Conservation (phyloP, 2,329 filamentous ascomycete species). For the Gyromitra esculenta region DNA sequence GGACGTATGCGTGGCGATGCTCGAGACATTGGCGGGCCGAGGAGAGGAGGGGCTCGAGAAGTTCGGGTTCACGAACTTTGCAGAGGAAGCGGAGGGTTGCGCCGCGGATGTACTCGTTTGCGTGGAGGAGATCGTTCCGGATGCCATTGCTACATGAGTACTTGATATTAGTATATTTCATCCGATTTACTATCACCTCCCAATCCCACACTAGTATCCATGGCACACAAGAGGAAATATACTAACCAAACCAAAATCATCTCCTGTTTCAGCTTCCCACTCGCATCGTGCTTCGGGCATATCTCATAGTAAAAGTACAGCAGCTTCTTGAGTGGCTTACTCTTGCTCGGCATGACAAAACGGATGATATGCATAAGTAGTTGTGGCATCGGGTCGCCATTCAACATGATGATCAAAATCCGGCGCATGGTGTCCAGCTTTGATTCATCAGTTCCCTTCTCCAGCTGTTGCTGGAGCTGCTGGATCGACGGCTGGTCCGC, state of each 20-base stretch:
- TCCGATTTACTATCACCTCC: not conserved
- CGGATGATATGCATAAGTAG: constrained; percentile 99
- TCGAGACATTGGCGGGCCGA: constrained; percentile 92
- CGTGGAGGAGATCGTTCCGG: constrained; percentile 93
- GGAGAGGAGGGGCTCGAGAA: constrained; percentile 93
- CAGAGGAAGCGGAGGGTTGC: constrained; percentile 98
- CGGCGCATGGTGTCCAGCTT: constrained; percentile 97
- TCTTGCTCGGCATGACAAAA: constrained; percentile 99
- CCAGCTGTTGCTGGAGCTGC: constrained; percentile 90
- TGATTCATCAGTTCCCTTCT: constrained; percentile 91
- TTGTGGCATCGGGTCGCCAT: constrained; percentile 93
- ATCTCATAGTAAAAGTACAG: constrained; percentile 99
- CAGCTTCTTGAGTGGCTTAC: constrained; percentile 95
- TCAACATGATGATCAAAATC: constrained; percentile 96
- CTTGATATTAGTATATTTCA: constrained; percentile 26
- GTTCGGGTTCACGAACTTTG: constrained; percentile 93
- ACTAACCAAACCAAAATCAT: constrained; percentile 97
- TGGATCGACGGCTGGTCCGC: constrained; percentile 89
- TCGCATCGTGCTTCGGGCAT: constrained; percentile 91
- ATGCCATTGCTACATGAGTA: constrained; percentile 81
- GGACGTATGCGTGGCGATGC: constrained; percentile 95
- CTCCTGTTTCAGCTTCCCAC: constrained; percentile 97
- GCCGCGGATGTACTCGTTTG: constrained; percentile 97
- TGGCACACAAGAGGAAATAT: constrained; percentile 7
- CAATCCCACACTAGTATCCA: not conserved